Evolutionary conservation across 495 filamentous ascomycete species (phyloP).

Genomic region (Geopyxis carbonaria): DNA sequence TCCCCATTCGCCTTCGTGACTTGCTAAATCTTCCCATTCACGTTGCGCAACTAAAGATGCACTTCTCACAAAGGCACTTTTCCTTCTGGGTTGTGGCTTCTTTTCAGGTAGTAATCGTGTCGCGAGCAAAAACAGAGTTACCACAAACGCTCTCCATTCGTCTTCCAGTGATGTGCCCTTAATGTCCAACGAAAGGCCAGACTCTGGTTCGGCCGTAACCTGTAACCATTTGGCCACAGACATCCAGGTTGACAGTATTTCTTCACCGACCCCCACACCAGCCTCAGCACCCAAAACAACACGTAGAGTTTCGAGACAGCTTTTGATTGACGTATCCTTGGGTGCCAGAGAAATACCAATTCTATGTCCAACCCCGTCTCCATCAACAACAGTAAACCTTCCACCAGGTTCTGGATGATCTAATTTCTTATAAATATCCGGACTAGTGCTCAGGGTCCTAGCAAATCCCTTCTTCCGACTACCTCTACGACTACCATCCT

Average conservation of each 20-base stretch:
- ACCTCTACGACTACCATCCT: slow-evolving; percentile 23
- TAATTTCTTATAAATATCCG: slow-evolving; percentile 18
- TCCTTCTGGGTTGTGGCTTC: slow-evolving; percentile 31
- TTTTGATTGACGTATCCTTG: slow-evolving; percentile 17
- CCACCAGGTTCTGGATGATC: slow-evolving; percentile 23
- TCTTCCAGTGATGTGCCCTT: slow-evolving; percentile 16
- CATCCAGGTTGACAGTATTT: slow-evolving; percentile 19
- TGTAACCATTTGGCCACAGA: slow-evolving; percentile 17
- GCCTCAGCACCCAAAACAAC: slow-evolving; percentile 17
- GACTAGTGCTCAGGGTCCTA: slow-evolving; percentile 21
- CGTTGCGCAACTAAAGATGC: slow-evolving; percentile 39
- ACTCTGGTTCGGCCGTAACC: slow-evolving; percentile 9
- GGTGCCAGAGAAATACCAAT: slow-evolving; percentile 22
- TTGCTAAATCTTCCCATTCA: slow-evolving; percentile 47
- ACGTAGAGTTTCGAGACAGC: slow-evolving; percentile 17
- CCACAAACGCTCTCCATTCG: slow-evolving; percentile 66
- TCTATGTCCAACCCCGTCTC: slow-evolving; percentile 22
- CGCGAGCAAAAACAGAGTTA: slow-evolving; percentile 50
- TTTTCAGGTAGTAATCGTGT: slow-evolving; percentile 32
- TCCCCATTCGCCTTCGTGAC: slow-evolving; percentile 39
- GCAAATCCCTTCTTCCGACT: slow-evolving; percentile 24
- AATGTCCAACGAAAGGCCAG: slow-evolving; percentile 1
- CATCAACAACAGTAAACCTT: slow-evolving; percentile 23
- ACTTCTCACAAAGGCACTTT: slow-evolving; percentile 40
- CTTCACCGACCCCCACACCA: slow-evolving; percentile 17